Conservation (phyloP, 495 filamentous ascomycete genomes). For the Lophium mytilinum region DNA sequence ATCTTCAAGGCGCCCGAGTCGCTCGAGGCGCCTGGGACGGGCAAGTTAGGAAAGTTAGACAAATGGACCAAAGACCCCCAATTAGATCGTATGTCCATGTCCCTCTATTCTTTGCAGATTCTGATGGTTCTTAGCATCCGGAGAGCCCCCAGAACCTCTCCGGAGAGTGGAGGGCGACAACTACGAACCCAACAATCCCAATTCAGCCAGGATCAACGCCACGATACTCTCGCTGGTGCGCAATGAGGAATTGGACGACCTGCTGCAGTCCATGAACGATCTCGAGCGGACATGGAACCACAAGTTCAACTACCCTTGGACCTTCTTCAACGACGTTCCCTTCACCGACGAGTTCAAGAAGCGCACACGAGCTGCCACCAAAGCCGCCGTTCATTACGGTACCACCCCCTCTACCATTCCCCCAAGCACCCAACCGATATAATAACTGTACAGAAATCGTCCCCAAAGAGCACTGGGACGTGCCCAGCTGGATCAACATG, state of each 20-base stretch:
- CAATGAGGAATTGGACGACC: slow-evolving; percentile 75
- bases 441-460: slow-evolving; percentile 55
- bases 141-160: slow-evolving; percentile 70
- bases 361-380: slow-evolving; percentile 66
- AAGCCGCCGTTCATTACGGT: slow-evolving; percentile 81
- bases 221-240: slow-evolving; percentile 90
- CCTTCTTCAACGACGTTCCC: slow-evolving; percentile 93
- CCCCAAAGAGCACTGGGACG: slow-evolving; percentile 88
- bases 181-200: slow-evolving; percentile 63
- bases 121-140: slow-evolving; percentile 50
- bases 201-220: slow-evolving; percentile 80
- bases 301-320: slow-evolving; percentile 99
- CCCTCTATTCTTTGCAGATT: background rate
- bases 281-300: slow-evolving; percentile 92
- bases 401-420: slow-evolving; percentile 21
- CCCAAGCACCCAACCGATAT: slow-evolving; percentile 6
- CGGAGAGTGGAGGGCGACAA: slow-evolving; percentile 55
- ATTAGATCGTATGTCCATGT: slow-evolving; percentile 59
- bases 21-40: slow-evolving; percentile 28
- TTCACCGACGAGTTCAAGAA: slow-evolving; percentile 91
- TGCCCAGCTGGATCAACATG: slow-evolving; percentile 84
- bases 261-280: slow-evolving; percentile 81
- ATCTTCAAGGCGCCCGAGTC: slow-evolving; percentile 46
- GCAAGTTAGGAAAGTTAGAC: slow-evolving; percentile 37
- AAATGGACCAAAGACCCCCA: slow-evolving; percentile 59